Evolutionary conservation across 371 early-diverging fungal genomes (phyloP), one percentile per base, ranked within the genome.

Genomic region (Mortierella sp.): DNA sequence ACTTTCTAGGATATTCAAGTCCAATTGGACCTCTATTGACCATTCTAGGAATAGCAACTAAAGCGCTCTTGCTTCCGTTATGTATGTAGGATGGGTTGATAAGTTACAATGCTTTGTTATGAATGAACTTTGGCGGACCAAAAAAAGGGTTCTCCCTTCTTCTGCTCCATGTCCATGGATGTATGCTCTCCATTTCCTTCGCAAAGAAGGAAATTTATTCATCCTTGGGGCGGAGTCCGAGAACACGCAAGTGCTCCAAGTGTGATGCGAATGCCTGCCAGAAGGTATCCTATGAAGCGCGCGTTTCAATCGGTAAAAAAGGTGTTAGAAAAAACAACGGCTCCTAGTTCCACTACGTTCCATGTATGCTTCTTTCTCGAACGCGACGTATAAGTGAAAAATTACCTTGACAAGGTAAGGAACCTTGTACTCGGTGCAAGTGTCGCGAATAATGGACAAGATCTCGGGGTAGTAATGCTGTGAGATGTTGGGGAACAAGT

Each of bases 381-480:
- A n/a, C n/a, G n/a, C n/a, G n/a, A n/a, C n/a, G n/a, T 40, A 40
- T 40, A 2, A 40, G 6, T 40, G 6, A 40, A 40, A 43, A 24
- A 19, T 71, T 86, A 89, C 90, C 88, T 90, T 90, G 70, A 84
- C 82, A 34, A 82, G 81, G 71, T 90, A 93, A 14, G 81, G 75
- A 50, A 93, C 74, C 55, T 87, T 85, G 82, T 80, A 90, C 82
- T 92, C 91, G 44, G 53, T 78, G 78, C 93, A 92, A 9, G 89
- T 83, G 31, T 88, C 76, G 64, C 84, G 84, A 43, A 93, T 88
- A 44, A 93, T 88, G 21, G 80, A 82, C 54, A 89, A 81, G 53
- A 93, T 89, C 28, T 83, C 86, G 44, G 88, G 88, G 79, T 93
- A 92, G 61, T 91, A 87, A 71, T 88, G 89, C 80, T 93, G 93